Evolutionary conservation across 768 basidiomycete genomes (phyloP).

Genomic region (Gelatoporia subvermispora): DNA sequence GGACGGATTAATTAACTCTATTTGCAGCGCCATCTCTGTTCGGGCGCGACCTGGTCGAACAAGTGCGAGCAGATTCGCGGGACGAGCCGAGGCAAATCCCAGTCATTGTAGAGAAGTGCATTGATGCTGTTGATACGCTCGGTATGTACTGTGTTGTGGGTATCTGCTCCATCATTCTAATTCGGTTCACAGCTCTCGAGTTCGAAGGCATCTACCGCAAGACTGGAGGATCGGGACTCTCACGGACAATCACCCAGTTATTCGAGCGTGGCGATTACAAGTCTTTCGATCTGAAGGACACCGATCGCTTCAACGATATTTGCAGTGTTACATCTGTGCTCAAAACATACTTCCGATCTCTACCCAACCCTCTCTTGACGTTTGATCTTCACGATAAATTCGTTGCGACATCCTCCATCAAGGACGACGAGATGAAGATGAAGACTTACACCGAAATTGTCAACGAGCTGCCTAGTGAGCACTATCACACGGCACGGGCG

Average conservation of each 20-base stretch:
- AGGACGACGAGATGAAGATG: constrained; percentile 57
- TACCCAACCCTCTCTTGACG: constrained; percentile 88
- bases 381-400: constrained; percentile 90
- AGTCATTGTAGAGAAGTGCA: constrained; percentile 91
- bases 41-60: constrained; percentile 82
- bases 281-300: constrained; percentile 83
- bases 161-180: not conserved
- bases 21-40: constrained; percentile 84
- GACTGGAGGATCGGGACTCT: constrained; percentile 88
- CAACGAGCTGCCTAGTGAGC: constrained; percentile 74
- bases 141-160: constrained; percentile 47
- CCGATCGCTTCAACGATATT: constrained; percentile 93
- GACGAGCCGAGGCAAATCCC: constrained; percentile 67
- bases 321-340: constrained; percentile 94
- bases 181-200: constrained; percentile 60
- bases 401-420: constrained; percentile 66
- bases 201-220: constrained; percentile 99
- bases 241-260: constrained; percentile 87
- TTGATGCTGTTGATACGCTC: constrained; percentile 82
- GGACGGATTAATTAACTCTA: constrained; percentile 5
- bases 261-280: constrained; percentile 91
- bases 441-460: constrained; percentile 63
- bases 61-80: constrained; percentile 64
- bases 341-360: constrained; percentile 92
- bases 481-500: constrained; percentile 77